phyloP scores from a whole-genome alignment of 2,329 filamentous ascomycete genomes.

The Exophiala dermatitidis region DNA sequence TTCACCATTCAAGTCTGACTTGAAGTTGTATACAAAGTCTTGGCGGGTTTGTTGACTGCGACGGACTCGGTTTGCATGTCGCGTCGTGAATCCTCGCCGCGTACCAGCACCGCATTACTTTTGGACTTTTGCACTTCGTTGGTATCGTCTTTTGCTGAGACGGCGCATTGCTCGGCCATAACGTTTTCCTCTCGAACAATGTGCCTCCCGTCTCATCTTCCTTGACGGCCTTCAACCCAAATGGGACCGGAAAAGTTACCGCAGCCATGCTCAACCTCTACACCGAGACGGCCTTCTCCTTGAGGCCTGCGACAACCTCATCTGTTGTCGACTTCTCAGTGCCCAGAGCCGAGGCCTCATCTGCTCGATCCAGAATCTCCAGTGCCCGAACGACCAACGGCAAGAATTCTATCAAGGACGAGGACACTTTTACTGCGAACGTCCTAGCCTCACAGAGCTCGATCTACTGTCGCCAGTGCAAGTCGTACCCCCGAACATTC shows the following conservation, averaged over 20 bases:
- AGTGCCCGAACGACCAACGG: conserved; percentile 6
- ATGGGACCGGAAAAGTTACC: conserved; percentile 8
- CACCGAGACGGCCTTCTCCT: conserved; percentile 25
- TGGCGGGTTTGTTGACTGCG: neutral
- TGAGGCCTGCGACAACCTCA: conserved; percentile 17
- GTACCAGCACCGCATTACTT: no score
- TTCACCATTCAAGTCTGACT: no score
- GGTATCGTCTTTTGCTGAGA: neutral
- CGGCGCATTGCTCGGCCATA: no score
- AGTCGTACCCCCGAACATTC: conserved; percentile 72
- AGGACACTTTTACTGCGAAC: conserved; percentile 63
- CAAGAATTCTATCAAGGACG: conserved; percentile 30
- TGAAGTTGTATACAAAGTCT: neutral
- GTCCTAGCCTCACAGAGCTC: conserved; percentile 72
- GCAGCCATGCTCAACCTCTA: conserved; percentile 27
- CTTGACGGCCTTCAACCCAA: conserved; percentile 2
- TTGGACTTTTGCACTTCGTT: neutral
- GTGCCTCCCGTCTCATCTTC: neutral
- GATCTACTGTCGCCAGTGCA: conserved; percentile 73
- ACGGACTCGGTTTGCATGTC: neutral
- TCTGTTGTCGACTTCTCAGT: conserved; percentile 16
- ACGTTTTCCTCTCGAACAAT: no score
- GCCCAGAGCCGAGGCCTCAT: conserved; percentile 22
- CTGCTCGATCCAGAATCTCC: conserved; percentile 19
- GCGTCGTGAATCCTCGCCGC: neutral